phyloP scores from a whole-genome alignment of 1,139 yeast species.

The Geotrichum citri-aurantii region DNA sequence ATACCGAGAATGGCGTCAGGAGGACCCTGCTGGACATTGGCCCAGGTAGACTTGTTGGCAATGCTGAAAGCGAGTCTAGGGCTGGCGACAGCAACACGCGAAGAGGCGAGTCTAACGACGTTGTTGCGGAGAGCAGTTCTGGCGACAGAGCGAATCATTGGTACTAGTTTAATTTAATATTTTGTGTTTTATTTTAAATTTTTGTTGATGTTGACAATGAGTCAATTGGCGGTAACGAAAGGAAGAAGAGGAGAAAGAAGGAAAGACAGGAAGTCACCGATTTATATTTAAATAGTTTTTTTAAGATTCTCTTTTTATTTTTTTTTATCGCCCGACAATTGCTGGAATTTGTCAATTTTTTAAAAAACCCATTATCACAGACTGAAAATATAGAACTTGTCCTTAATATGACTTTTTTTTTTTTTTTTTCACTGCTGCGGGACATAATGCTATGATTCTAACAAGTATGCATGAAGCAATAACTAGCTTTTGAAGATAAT shows the following conservation, averaged over 20 bases:
- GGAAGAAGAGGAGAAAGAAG: not conserved
- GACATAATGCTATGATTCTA: too few relatives aligned
- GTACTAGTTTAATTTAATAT: not conserved
- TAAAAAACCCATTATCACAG: not conserved
- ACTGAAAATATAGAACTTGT: not conserved
- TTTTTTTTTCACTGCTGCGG: not conserved
- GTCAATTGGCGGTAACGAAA: not conserved
- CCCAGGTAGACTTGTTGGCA: constrained; percentile 32
- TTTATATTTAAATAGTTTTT: constrained; percentile 1
- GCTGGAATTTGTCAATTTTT: not conserved
- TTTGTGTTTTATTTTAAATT: too few relatives aligned
- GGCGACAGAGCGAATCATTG: constrained; percentile 18
- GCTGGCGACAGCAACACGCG: not conserved
- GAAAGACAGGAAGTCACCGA: not conserved
- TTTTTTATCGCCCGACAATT: not conserved
- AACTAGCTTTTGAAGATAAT: too few relatives aligned
- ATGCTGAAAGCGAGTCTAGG: constrained; percentile 7
- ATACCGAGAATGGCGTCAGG: constrained; percentile 65
- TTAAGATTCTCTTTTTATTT: not conserved
- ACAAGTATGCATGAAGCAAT: too few relatives aligned
- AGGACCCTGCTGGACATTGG: constrained; percentile 50
- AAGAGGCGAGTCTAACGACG: constrained; percentile 9
- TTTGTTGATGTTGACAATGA: not conserved
- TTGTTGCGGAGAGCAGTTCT: constrained; percentile 15
- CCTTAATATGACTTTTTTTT: not conserved